phyloP scores from a whole-genome alignment of 305 asterid species.

The Rubia tinctorum region DNA sequence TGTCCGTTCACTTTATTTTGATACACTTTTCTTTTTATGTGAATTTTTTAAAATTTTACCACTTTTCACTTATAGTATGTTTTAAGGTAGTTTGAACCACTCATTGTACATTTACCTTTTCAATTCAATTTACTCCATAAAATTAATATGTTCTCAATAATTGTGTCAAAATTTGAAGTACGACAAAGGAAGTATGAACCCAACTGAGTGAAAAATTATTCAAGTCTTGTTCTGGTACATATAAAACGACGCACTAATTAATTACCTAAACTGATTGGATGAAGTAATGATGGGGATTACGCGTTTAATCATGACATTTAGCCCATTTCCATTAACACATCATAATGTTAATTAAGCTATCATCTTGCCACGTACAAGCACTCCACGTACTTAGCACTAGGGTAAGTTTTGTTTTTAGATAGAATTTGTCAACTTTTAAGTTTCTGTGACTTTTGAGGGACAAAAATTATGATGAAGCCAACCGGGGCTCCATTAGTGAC shows the following conservation, averaged over 20 bases:
- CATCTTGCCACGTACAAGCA: neutral
- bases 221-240: neutral
- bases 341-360: neutral
- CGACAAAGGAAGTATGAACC: no score
- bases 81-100: no score
- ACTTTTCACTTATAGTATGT: no score
- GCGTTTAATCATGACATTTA: slow-evolving; percentile 13
- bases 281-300: slow-evolving; percentile 3
- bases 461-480: neutral
- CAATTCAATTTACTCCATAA: no score
- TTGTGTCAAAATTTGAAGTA: no score
- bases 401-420: neutral
- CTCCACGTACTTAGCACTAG: neutral
- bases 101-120: no score
- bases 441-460: slow-evolving; percentile 8
- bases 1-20: no score
- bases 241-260: neutral
- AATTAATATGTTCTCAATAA: no score
- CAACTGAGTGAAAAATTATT: no score
- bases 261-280: no score
- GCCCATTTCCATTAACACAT: neutral
- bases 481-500: slow-evolving; percentile 10
- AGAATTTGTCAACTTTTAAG: neutral
- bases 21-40: no score
- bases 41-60: no score